Conservation (phyloP, 208 protist species). For the Trypanosoma cruzi region DNA sequence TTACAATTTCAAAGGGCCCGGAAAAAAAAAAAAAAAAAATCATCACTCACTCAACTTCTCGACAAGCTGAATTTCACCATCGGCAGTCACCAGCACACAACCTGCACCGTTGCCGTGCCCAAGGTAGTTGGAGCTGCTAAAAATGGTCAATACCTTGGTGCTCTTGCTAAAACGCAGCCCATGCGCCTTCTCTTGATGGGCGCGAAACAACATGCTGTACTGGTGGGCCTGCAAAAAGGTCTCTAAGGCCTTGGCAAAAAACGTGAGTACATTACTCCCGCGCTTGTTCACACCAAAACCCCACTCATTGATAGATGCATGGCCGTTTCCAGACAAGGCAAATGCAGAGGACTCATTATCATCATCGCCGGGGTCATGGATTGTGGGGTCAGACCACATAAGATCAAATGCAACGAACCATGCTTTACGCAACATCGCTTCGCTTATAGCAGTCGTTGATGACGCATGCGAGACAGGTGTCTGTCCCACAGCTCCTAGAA, state of each 20-base stretch:
- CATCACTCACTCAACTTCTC: conserved; percentile 50
- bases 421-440: conserved; percentile 45
- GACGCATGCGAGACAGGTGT: conserved; percentile 7
- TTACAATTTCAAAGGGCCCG: neutral
- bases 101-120: conserved; percentile 80
- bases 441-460: neutral
- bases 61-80: conserved; percentile 71
- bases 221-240: conserved; percentile 61
- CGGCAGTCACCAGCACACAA: conserved; percentile 53
- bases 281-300: conserved; percentile 68
- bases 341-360: neutral
- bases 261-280: conserved; percentile 63
- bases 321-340: neutral
- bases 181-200: conserved; percentile 80
- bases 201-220: conserved; percentile 77
- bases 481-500: conserved; percentile 34
- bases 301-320: conserved; percentile 54
- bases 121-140: conserved; percentile 84
- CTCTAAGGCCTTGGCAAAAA: conserved; percentile 68
- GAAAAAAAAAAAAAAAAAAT: too few species aligned
- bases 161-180: conserved; percentile 73
- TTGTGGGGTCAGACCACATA: conserved; percentile 81
- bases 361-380: conserved; percentile 36
- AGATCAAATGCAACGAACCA: conserved; percentile 76
- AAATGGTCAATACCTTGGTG: conserved; percentile 81